Percentiles rank a stretch among this genome's conserved stretches.
phyloP scores from a whole-genome alignment of 2,329 filamentous ascomycete genomes.

The Metarhizium sp. region DNA sequence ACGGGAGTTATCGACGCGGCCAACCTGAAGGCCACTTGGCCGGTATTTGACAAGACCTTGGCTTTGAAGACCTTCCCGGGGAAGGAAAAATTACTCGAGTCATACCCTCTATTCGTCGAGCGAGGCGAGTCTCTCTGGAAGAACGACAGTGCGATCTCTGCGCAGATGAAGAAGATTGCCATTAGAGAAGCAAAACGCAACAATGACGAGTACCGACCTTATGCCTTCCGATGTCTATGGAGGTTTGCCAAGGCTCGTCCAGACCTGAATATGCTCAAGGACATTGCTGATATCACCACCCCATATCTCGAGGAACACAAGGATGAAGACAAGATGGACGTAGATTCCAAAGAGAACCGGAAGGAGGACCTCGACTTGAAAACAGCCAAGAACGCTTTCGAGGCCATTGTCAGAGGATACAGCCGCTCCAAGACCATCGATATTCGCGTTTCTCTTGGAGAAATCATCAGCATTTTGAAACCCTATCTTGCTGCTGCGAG shows the following conservation, averaged over 20 bases:
- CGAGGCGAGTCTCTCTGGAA: slow-evolving; percentile 51
- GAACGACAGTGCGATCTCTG: slow-evolving; percentile 40
- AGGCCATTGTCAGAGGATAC: slow-evolving; percentile 42
- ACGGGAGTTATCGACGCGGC: slow-evolving; percentile 49
- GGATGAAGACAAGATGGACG: slow-evolving; percentile 59
- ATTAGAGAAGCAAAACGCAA: slow-evolving; percentile 85
- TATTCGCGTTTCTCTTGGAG: slow-evolving; percentile 24
- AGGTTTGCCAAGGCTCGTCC: slow-evolving; percentile 58
- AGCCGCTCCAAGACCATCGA: slow-evolving; percentile 28
- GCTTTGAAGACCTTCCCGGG: slow-evolving; percentile 86
- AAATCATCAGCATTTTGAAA: slow-evolving; percentile 29
- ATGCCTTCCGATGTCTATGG: slow-evolving; percentile 65
- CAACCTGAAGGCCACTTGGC: slow-evolving; percentile 64
- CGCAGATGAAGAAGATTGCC: slow-evolving; percentile 69
- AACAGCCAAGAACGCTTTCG: slow-evolving; percentile 39
- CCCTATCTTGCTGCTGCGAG: slow-evolving; percentile 29
- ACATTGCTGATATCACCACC: slow-evolving; percentile 55
- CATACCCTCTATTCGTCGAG: slow-evolving; percentile 69
- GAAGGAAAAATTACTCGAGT: slow-evolving; percentile 75
- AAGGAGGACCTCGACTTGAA: slow-evolving; percentile 33
- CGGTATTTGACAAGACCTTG: slow-evolving; percentile 70
- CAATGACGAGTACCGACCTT: slow-evolving; percentile 72
- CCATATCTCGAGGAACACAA: slow-evolving; percentile 50
- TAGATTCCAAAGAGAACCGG: slow-evolving; percentile 44
- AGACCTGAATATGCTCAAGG: slow-evolving; percentile 61